Evolutionary conservation across 805 yeast species (phyloP).

Genomic region (Teunomyces cretensis): DNA sequence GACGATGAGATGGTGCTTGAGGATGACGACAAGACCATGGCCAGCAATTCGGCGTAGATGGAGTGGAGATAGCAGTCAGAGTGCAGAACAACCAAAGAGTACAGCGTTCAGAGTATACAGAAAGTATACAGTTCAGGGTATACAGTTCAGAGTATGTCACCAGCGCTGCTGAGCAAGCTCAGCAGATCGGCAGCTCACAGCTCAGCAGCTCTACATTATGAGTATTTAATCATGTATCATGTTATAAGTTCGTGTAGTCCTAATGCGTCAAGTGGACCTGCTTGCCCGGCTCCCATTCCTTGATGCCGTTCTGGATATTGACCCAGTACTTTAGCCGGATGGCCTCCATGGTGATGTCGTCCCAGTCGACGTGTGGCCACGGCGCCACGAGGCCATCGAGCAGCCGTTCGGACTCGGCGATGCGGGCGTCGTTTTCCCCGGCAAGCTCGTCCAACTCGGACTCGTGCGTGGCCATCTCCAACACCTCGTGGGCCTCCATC

Average conservation of each 20-base stretch:
- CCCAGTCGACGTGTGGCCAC: conserved; percentile 43
- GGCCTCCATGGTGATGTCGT: conserved; percentile 62
- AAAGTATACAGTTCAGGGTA: neutral
- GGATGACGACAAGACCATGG: conserved; percentile 43
- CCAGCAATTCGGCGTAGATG: conserved; percentile 29
- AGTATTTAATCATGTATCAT: neutral
- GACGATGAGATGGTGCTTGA: conserved; percentile 26
- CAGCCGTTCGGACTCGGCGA: conserved; percentile 42
- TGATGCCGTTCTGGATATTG: conserved; percentile 69
- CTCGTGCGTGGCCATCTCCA: conserved; percentile 63
- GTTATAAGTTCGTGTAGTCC: no score
- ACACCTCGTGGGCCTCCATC: conserved; percentile 78
- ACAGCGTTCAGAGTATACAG: no score
- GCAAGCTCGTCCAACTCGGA: conserved; percentile 55
- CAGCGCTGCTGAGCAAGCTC: no score
- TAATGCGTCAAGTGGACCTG: conserved; percentile 65
- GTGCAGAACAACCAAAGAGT: no score
- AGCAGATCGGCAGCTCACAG: no score
- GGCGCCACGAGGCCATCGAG: conserved; percentile 49
- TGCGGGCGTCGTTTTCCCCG: conserved; percentile 56
- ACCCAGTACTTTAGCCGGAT: conserved; percentile 81
- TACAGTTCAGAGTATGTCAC: no score
- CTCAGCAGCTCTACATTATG: neutral
- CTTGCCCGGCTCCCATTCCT: conserved; percentile 75
- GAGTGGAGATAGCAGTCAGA: no score